Evolutionary conservation across 192 early-diverging fungal species (phyloP).

Genomic region (Chytriomyces sp.): DNA sequence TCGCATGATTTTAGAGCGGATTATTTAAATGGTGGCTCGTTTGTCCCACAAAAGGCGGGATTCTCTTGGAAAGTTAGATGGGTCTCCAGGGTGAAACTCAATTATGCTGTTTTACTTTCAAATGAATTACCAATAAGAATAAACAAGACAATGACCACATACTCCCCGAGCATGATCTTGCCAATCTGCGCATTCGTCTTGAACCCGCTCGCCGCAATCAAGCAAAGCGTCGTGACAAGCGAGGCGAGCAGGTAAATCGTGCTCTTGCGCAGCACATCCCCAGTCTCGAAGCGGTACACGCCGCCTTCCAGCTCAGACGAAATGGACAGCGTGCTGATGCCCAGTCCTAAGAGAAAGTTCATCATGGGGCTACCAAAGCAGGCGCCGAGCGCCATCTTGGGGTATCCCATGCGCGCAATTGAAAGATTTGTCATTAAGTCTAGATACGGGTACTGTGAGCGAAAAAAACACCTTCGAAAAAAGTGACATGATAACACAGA

Average conservation of each 20-base stretch:
- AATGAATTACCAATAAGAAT: conserved; percentile 22
- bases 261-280: conserved; percentile 14
- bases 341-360: conserved; percentile 40
- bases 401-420: conserved; percentile 88
- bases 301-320: background rate
- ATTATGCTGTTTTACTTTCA: background rate
- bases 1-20: too few species aligned
- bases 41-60: too few species aligned
- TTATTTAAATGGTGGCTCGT: too few species aligned
- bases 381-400: conserved; percentile 92
- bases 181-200: conserved; percentile 23
- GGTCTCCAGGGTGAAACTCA: too few species aligned
- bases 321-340: conserved; percentile 18
- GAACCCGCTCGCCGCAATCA: conserved; percentile 17
- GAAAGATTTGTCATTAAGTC: conserved; percentile 93
- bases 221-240: conserved; percentile 5
- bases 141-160: conserved; percentile 20
- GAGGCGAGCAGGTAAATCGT: conserved; percentile 21
- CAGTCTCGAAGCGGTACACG: conserved; percentile 18
- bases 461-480: background rate
- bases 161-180: conserved; percentile 20
- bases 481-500: conserved; percentile 1
- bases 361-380: conserved; percentile 94
- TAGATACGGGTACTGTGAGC: background rate
- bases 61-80: too few species aligned